Conservation (phyloP, 202 grass and related monocot genomes). For the Setaria viridis region DNA sequence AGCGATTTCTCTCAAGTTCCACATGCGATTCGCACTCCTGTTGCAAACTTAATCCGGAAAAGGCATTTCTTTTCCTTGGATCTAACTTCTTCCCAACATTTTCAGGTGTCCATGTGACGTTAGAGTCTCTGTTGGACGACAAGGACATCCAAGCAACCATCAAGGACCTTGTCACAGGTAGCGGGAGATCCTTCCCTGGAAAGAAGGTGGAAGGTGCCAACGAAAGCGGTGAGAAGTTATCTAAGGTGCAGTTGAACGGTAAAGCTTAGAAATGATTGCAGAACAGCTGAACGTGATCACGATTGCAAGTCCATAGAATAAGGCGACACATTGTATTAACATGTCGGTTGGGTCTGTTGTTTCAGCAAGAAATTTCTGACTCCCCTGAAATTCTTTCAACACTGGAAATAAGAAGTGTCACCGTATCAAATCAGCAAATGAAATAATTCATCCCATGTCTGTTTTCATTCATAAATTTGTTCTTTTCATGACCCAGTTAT, state of each 20-base stretch:
- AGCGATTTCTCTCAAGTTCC: conserved; percentile 32
- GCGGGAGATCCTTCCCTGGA: conserved; percentile 77
- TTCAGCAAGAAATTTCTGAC: conserved; percentile 27
- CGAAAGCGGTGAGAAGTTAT: conserved; percentile 51
- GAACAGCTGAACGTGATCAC: conserved; percentile 2
- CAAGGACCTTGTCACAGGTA: conserved; percentile 75
- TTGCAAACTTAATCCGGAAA: conserved; percentile 1
- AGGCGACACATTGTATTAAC: neutral
- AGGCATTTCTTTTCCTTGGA: conserved; percentile 18
- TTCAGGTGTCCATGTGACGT: conserved; percentile 85
- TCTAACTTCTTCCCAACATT: conserved; percentile 42
- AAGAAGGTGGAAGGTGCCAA: conserved; percentile 42
- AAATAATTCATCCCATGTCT: conserved; percentile 11
- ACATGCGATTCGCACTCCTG: conserved; percentile 24
- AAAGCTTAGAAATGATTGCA: conserved; percentile 43
- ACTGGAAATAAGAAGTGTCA: conserved; percentile 38
- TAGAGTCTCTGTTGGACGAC: conserved; percentile 82
- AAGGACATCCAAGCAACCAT: conserved; percentile 75
- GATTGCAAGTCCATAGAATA: conserved; percentile 51
- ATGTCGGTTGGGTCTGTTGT: conserved; percentile 20
- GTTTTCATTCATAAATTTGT: neutral
- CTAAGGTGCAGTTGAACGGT: conserved; percentile 59
- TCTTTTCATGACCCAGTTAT: neutral
- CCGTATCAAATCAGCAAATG: conserved; percentile 25
- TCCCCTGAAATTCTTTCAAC: conserved; percentile 21